These are phyloP conservation scores for Magnolia sinica DNA, from an alignment of 164 flowering plant genomes.

Conservation along the genomic window DNA sequence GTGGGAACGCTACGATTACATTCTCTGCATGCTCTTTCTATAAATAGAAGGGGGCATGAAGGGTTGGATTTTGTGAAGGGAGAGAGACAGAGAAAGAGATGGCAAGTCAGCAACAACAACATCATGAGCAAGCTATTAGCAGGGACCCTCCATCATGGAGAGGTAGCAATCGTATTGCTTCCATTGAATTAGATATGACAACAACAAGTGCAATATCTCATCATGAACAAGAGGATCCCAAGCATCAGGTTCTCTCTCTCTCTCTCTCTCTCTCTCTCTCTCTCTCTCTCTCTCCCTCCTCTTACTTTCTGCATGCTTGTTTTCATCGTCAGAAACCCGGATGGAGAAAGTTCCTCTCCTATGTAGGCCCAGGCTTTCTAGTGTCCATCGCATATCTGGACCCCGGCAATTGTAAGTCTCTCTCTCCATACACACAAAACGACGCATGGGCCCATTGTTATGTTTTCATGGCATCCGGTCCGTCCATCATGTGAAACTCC, in stretches of 20 bases:
- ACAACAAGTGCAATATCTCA: background rate
- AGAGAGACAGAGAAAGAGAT: constrained; percentile 6
- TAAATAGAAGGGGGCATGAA: background rate
- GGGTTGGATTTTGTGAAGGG: background rate
- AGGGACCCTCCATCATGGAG: constrained; percentile 18
- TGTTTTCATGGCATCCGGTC: too few relatives aligned
- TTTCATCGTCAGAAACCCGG: constrained; percentile 29
- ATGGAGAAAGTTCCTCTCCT: constrained; percentile 54
- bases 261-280: background rate
- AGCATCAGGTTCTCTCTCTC: constrained; percentile 8
- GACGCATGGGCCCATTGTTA: too few relatives aligned
- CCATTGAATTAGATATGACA: constrained; percentile 20
- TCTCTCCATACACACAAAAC: background rate
- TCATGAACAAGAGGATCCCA: constrained; percentile 8
- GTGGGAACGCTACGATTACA: too few relatives aligned
- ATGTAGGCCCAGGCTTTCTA: constrained; percentile 79
- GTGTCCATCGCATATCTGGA: constrained; percentile 77
- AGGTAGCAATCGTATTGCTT: constrained; percentile 41
- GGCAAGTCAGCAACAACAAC: background rate
- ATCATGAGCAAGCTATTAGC: background rate
- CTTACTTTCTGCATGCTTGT: background rate
- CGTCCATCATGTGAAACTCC: too few relatives aligned
- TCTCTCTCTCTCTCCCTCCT: background rate
- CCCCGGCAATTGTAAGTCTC: constrained; percentile 62
- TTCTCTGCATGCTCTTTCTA: background rate